These are phyloP conservation scores for Aspergillus glaucus DNA, from an alignment of 2,329 filamentous ascomycete species.

Conservation along the genomic window DNA sequence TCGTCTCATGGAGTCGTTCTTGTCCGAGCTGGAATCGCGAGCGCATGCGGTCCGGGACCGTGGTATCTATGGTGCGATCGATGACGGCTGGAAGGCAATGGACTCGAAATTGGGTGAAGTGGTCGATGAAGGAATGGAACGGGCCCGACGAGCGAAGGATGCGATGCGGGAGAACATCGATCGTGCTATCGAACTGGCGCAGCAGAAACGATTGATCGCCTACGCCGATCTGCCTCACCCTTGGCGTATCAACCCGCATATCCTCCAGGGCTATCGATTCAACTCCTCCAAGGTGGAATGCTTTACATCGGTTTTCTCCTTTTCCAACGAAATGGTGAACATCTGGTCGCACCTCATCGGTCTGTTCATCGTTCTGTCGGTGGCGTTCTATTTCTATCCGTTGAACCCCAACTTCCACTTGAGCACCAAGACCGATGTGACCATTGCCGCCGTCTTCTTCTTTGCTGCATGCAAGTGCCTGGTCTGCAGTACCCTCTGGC, in stretches of 20 bases:
- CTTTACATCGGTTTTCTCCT: conserved; percentile 70
- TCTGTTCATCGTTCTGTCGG: conserved; percentile 74
- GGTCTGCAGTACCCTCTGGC: conserved; percentile 92
- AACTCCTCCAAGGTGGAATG: conserved; percentile 86
- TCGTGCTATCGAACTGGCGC: conserved; percentile 65
- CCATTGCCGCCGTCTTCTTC: conserved; percentile 92
- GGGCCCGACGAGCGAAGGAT: conserved; percentile 74
- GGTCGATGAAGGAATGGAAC: conserved; percentile 73
- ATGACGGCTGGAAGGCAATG: conserved; percentile 70
- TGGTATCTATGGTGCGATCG: conserved; percentile 71
- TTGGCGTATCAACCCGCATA: conserved; percentile 94
- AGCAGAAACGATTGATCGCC: conserved; percentile 72
- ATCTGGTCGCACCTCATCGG: conserved; percentile 96
- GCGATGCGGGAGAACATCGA: conserved; percentile 80
- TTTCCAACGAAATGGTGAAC: conserved; percentile 93
- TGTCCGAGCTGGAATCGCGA: conserved; percentile 76
- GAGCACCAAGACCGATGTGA: conserved; percentile 79
- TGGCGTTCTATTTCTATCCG: conserved; percentile 96
- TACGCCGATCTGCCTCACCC: conserved; percentile 88
- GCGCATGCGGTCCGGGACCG: conserved; percentile 74
- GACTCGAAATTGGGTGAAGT: conserved; percentile 73
- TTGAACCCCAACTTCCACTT: conserved; percentile 76
- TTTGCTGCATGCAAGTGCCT: conserved; percentile 92
- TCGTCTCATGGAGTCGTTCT: conserved; percentile 74
- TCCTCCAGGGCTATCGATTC: conserved; percentile 86